Evolutionary conservation across 768 basidiomycete species (phyloP).

Genomic region (Serendipita sp.): DNA sequence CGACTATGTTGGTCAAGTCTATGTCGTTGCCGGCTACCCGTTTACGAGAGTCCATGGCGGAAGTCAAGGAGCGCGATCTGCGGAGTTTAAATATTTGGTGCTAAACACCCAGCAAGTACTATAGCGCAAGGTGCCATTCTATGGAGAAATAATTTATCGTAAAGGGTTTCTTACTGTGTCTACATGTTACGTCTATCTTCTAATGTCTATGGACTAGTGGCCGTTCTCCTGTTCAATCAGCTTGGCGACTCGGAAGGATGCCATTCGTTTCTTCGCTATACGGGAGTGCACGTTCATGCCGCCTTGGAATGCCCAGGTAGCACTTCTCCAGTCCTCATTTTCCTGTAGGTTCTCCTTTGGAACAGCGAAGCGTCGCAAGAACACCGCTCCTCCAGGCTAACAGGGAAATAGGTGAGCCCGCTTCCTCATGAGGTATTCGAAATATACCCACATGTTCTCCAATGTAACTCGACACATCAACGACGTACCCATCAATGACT

Average conservation of each 20-base stretch:
- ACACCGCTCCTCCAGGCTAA: slow-evolving; percentile 46
- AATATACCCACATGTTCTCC: slow-evolving; percentile 44
- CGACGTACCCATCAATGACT: slow-evolving; percentile 40
- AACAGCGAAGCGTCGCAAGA: slow-evolving; percentile 38
- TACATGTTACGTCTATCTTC: not conserved
- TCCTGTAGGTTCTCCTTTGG: slow-evolving; percentile 5
- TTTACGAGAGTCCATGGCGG: not conserved
- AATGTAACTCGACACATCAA: slow-evolving; percentile 48
- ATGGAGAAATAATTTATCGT: too few species aligned
- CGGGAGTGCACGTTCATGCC: slow-evolving; percentile 59
- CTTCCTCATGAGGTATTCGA: not conserved
- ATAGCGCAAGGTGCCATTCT: too few species aligned
- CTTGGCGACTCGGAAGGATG: slow-evolving; percentile 32
- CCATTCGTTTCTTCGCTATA: slow-evolving; percentile 35
- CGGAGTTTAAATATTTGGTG: not conserved
- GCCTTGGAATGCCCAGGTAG: slow-evolving; percentile 51
- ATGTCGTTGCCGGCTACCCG: not conserved
- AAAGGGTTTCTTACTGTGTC: too few species aligned
- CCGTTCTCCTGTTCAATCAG: not conserved
- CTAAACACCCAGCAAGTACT: too few species aligned
- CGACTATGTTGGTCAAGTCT: slow-evolving; percentile 7
- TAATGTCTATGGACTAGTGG: not conserved
- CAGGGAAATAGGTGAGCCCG: slow-evolving; percentile 7
- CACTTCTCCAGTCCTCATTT: slow-evolving; percentile 24
- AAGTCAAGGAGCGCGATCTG: not conserved